These are phyloP conservation scores for Fraxinus pennsylvanica DNA, from an alignment of 257 asterid species.

Conservation along the genomic window DNA sequence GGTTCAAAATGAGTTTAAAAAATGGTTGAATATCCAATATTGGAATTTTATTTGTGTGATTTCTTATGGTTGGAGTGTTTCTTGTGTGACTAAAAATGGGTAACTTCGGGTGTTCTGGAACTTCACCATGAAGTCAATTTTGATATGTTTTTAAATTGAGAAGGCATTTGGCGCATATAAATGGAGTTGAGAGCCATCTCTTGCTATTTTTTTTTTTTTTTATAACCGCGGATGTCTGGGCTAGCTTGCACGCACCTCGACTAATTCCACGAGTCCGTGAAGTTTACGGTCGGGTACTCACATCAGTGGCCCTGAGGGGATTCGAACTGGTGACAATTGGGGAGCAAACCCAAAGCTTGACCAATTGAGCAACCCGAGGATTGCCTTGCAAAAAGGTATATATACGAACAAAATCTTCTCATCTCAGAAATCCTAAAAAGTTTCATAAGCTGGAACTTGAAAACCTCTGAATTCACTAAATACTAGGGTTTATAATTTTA, in stretches of 20 bases:
- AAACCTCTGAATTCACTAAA: not conserved
- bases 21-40: not conserved
- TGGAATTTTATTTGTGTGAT: not conserved
- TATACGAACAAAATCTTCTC: not conserved
- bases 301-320: no score
- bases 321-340: no score
- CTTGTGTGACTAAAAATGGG: not conserved
- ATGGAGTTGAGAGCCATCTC: not conserved
- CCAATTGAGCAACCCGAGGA: no score
- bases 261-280: no score
- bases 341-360: no score
- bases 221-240: no score
- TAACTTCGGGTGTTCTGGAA: not conserved
- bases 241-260: no score
- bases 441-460: not conserved
- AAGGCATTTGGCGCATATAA: not conserved
- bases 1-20: no score
- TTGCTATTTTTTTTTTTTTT: not conserved
- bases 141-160: no score
- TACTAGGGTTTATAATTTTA: constrained; percentile 45
- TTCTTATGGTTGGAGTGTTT: not conserved
- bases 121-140: not conserved
- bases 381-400: no score
- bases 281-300: no score
- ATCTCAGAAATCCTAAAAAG: not conserved